These are phyloP conservation scores for Pseudozyma tsukubaensis DNA, from an alignment of 1,284 basidiomycete species.

Conservation along the genomic window DNA sequence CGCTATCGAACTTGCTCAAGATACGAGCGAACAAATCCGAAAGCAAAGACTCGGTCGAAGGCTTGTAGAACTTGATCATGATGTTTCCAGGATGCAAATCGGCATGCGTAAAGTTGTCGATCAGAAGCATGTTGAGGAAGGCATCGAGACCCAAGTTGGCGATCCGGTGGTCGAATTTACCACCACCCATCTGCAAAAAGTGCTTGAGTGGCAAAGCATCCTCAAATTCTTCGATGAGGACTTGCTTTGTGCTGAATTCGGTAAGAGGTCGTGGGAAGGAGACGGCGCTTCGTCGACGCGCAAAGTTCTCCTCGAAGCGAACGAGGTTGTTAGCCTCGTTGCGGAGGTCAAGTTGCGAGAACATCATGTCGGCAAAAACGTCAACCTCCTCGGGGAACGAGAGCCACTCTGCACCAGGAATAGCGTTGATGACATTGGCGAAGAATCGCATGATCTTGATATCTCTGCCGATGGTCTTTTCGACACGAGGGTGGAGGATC, in stretches of 20 bases:
- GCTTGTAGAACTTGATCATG: constrained; percentile 94
- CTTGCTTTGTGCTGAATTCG: constrained; percentile 80
- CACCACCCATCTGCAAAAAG: constrained; percentile 86
- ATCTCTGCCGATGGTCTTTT: constrained; percentile 85
- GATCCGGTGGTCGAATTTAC: constrained; percentile 85
- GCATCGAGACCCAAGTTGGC: constrained; percentile 94
- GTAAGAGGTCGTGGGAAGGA: constrained; percentile 89
- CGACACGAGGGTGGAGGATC: constrained; percentile 83
- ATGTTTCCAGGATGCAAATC: constrained; percentile 90
- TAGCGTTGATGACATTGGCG: constrained; percentile 79
- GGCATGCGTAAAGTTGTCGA: constrained; percentile 98
- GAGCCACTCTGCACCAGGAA: constrained; percentile 96
- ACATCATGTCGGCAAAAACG: constrained; percentile 98
- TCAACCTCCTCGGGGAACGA: constrained; percentile 94
- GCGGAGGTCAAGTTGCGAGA: constrained; percentile 89
- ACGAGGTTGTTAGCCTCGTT: constrained; percentile 89
- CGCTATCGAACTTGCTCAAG: constrained; percentile 63
- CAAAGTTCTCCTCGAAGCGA: constrained; percentile 88
- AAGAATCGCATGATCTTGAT: constrained; percentile 95
- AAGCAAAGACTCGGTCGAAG: constrained; percentile 70
- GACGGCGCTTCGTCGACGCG: constrained; percentile 78
- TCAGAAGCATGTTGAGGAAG: constrained; percentile 95
- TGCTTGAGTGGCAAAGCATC: constrained; percentile 90
- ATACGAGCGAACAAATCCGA: constrained; percentile 56
- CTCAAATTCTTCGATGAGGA: constrained; percentile 92